Percentiles rank a stretch among this genome's conserved stretches.
phyloP scores from a whole-genome alignment of 495 filamentous ascomycete species.

The Podospora comata region DNA sequence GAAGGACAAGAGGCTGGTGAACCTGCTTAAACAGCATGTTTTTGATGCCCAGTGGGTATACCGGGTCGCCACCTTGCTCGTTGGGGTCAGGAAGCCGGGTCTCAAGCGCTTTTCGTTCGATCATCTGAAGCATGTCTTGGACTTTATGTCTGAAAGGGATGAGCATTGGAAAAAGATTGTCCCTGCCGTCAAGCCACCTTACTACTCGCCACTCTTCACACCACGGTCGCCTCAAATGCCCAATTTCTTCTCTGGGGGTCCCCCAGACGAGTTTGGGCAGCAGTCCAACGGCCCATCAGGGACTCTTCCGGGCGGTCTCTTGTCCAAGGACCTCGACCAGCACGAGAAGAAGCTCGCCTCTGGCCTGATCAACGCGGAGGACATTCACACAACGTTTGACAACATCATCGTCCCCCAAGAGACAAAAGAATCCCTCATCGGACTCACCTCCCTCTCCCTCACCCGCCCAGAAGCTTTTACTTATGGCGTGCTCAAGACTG shows the following conservation, averaged over 20 bases:
- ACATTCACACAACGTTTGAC: constrained; percentile 79
- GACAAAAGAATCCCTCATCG: constrained; percentile 85
- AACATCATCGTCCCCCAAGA: constrained; percentile 78
- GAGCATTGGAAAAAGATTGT: constrained; percentile 25
- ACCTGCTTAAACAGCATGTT: constrained; percentile 21
- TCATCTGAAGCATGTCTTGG: constrained; percentile 21
- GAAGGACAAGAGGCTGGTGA: constrained; percentile 9
- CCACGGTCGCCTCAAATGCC: constrained; percentile 2
- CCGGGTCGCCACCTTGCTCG: constrained; percentile 28
- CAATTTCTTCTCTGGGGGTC: constrained; percentile 7
- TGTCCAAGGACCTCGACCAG: constrained; percentile 37
- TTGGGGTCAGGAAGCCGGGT: constrained; percentile 22
- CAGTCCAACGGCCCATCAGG: not conserved
- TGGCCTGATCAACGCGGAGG: constrained; percentile 75
- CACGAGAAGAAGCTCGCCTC: constrained; percentile 81
- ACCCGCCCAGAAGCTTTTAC: constrained; percentile 90
- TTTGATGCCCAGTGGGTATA: constrained; percentile 37
- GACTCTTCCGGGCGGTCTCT: constrained; percentile 9
- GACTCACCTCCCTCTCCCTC: constrained; percentile 82
- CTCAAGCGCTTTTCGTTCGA: constrained; percentile 16
- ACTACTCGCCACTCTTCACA: constrained; percentile 31
- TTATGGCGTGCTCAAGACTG: constrained; percentile 89
- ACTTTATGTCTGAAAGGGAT: constrained; percentile 26
- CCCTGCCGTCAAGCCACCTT: constrained; percentile 25
- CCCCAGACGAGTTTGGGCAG: not conserved